Conservation (phyloP, 1,284 basidiomycete species). For the Leccinum pachyderme region DNA sequence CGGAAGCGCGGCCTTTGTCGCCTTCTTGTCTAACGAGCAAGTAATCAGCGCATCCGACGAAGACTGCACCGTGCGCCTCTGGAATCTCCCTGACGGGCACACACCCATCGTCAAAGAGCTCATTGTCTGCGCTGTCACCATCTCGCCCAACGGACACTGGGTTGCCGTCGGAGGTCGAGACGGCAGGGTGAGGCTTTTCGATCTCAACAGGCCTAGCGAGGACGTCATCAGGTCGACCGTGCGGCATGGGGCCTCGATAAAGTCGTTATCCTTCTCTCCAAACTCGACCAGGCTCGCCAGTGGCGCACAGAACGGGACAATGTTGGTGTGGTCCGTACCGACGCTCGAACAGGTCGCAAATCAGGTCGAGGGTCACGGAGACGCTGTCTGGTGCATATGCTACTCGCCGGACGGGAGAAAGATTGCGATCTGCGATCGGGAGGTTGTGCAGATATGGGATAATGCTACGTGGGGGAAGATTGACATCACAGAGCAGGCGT, state of each 20-base stretch:
- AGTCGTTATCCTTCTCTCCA: slow-evolving; percentile 23
- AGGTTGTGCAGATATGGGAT: slow-evolving; percentile 21
- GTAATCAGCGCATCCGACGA: slow-evolving; percentile 20
- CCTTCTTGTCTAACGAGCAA: slow-evolving; percentile 14
- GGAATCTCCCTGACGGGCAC: slow-evolving; percentile 9
- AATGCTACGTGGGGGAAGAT: slow-evolving; percentile 1
- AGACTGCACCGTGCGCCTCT: slow-evolving; percentile 21
- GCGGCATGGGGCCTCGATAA: slow-evolving; percentile 8
- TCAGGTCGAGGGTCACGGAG: slow-evolving; percentile 15
- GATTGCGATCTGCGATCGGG: slow-evolving; percentile 24
- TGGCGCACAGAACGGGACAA: slow-evolving; percentile 18
- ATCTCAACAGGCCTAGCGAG: slow-evolving; percentile 2
- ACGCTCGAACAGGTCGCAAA: slow-evolving; percentile 8
- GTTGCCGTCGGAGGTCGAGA: slow-evolving; percentile 21
- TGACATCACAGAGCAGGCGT: slow-evolving; percentile 14
- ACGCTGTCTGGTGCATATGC: slow-evolving; percentile 19
- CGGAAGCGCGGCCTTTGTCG: slow-evolving; percentile 12
- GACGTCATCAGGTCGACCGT: slow-evolving; percentile 1
- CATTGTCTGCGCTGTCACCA: slow-evolving; percentile 3
- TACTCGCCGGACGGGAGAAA: slow-evolving; percentile 21
- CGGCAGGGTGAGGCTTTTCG: slow-evolving; percentile 12
- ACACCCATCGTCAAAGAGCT: slow-evolving; percentile 5
- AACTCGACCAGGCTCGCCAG: slow-evolving; percentile 19
- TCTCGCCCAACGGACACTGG: slow-evolving; percentile 16
- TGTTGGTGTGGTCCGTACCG: slow-evolving; percentile 23